Evolutionary conservation across 1,284 basidiomycete genomes (phyloP).

Genomic region (Pholiota adiposa): DNA sequence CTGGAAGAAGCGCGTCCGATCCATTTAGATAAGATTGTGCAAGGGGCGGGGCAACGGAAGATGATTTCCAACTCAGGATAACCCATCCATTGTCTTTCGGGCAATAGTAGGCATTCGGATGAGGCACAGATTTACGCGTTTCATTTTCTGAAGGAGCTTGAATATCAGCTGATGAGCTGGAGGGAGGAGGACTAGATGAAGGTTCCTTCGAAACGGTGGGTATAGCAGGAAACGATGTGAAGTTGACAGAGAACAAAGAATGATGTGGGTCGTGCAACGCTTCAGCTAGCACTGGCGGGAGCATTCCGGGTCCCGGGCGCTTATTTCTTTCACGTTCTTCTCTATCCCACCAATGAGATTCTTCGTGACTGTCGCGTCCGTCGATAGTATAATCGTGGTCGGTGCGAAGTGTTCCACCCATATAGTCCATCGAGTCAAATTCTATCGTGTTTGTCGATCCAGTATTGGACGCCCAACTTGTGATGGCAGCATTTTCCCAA

Average conservation of each 20-base stretch:
- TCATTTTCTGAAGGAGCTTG: slow-evolving; percentile 59
- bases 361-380: slow-evolving; percentile 59
- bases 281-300: slow-evolving; percentile 68
- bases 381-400: slow-evolving; percentile 47
- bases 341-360: slow-evolving; percentile 69
- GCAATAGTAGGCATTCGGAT: slow-evolving; percentile 81
- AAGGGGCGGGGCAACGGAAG: slow-evolving; percentile 61
- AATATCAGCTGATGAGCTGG: slow-evolving; percentile 27
- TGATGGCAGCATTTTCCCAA: slow-evolving; percentile 13
- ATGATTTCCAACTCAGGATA: slow-evolving; percentile 68
- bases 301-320: slow-evolving; percentile 69
- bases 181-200: slow-evolving; percentile 21
- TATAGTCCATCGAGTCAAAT: slow-evolving; percentile 33
- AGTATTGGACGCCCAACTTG: slow-evolving; percentile 22
- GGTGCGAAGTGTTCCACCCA: slow-evolving; percentile 18
- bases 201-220: slow-evolving; percentile 22
- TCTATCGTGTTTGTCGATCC: slow-evolving; percentile 12
- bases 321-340: slow-evolving; percentile 42
- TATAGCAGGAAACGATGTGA: slow-evolving; percentile 31
- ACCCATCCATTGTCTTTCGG: slow-evolving; percentile 81
- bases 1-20: slow-evolving; percentile 53
- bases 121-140: slow-evolving; percentile 68
- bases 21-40: slow-evolving; percentile 52
- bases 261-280: slow-evolving; percentile 71
- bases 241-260: slow-evolving; percentile 64